A percentile compares a stretch with the other conserved stretches of the same genome.
phyloP scores from a whole-genome alignment of 148 eudicot species.

The Rhododendron henanense region DNA sequence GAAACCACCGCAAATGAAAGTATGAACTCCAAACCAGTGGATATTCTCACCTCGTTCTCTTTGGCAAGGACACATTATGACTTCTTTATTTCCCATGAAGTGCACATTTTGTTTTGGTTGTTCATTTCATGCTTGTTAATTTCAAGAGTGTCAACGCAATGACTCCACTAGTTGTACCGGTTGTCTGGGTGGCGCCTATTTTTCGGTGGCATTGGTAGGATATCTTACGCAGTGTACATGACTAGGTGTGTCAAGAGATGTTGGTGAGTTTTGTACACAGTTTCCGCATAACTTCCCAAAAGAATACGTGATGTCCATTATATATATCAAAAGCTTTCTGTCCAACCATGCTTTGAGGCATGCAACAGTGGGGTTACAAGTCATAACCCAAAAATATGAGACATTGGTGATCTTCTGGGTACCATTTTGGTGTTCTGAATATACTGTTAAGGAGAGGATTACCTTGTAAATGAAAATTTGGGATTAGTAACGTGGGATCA shows the following conservation, averaged over 20 bases:
- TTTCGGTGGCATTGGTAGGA: not conserved
- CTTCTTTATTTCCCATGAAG: not conserved
- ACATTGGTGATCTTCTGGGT: not conserved
- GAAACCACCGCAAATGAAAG: conserved; percentile 97
- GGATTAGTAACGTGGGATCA: not conserved
- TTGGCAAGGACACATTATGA: not conserved
- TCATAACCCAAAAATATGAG: not conserved
- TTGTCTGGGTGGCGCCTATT: not conserved
- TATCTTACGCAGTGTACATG: not conserved
- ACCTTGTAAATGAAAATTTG: not conserved
- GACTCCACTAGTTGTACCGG: not conserved
- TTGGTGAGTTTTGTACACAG: not conserved
- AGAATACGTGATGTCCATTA: not conserved
- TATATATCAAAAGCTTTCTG: not conserved
- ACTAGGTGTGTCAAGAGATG: not conserved
- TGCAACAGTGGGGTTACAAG: not conserved
- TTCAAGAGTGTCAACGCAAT: not conserved
- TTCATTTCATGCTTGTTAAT: not conserved
- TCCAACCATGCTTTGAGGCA: not conserved
- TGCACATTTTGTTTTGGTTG: not conserved
- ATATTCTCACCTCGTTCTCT: not conserved
- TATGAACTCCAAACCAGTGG: conserved; percentile 30
- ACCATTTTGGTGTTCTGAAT: not conserved
- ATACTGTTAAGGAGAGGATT: not conserved
- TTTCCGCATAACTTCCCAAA: not conserved